Conservation (phyloP, 176 grass and related monocot genomes). For the Ampelocalamus luodianensis region DNA sequence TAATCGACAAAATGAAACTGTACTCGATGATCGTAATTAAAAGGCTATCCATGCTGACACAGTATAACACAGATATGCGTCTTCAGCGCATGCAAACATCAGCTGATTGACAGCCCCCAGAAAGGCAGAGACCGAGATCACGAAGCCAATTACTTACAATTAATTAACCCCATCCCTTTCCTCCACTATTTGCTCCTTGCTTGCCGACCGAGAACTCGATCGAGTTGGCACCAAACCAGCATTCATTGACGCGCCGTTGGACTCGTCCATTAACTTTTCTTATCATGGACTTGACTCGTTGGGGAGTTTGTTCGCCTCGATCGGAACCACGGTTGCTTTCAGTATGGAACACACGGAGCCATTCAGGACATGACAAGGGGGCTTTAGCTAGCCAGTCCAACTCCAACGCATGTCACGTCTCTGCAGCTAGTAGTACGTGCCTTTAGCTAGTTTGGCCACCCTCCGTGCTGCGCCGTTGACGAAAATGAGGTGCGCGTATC, state of each 20-base stretch:
- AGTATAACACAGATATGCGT: not conserved
- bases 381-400: slow-evolving; percentile 20
- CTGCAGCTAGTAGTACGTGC: not conserved
- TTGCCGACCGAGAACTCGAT: slow-evolving; percentile 56
- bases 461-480: slow-evolving; percentile 37
- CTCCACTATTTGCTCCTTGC: slow-evolving; percentile 41
- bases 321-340: slow-evolving; percentile 60
- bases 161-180: slow-evolving; percentile 46
- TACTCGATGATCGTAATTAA: not conserved
- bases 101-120: not conserved
- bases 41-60: not conserved
- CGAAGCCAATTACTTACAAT: not conserved
- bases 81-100: not conserved
- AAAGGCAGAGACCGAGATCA: slow-evolving; percentile 26
- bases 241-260: slow-evolving; percentile 25
- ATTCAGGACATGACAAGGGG: slow-evolving; percentile 22
- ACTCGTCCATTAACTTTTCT: not conserved
- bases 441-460: not conserved
- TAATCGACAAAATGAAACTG: not conserved
- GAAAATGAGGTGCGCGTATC: not conserved
- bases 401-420: not conserved
- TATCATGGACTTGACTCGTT: slow-evolving; percentile 2
- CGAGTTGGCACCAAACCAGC: slow-evolving; percentile 12
- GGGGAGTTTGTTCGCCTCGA: not conserved
- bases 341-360: slow-evolving; percentile 30